phyloP scores from a whole-genome alignment of 2,329 filamentous ascomycete species.

The Trichoderma simmonsii region DNA sequence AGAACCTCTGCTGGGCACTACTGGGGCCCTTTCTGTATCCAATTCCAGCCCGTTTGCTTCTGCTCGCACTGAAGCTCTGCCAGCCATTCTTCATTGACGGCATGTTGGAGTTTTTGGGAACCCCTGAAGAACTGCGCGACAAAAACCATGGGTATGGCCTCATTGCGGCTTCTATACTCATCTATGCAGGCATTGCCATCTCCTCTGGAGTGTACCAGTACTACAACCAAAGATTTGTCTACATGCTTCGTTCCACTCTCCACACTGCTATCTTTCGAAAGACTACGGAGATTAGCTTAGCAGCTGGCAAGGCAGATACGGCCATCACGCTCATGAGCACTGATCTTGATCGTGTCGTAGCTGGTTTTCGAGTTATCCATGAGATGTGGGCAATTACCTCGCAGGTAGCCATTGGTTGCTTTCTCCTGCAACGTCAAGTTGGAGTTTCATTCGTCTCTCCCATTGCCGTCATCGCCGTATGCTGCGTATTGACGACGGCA shows the following conservation, averaged over 20 bases:
- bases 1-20: too few relatives aligned
- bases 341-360: not conserved
- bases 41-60: not conserved
- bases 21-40: too few relatives aligned
- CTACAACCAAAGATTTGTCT: not conserved
- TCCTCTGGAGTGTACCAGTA: constrained; percentile 3
- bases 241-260: not conserved
- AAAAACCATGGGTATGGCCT: constrained; percentile 1
- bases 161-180: not conserved
- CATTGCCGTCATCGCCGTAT: constrained; percentile 8
- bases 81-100: not conserved
- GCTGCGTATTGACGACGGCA: constrained; percentile 14
- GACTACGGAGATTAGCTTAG: not conserved
- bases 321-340: constrained; percentile 4
- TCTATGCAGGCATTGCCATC: constrained; percentile 1
- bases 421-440: constrained; percentile 19
- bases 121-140: not conserved
- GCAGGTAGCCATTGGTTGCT: constrained; percentile 17
- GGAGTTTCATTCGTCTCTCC: constrained; percentile 20
- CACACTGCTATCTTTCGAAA: constrained; percentile 16
- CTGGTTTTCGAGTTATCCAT: not conserved
- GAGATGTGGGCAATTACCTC: not conserved
- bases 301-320: constrained; percentile 21
- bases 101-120: not conserved
- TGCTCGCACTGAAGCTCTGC: not conserved